phyloP scores from a whole-genome alignment of 257 asterid genomes.

The Nemophila menziesii region DNA sequence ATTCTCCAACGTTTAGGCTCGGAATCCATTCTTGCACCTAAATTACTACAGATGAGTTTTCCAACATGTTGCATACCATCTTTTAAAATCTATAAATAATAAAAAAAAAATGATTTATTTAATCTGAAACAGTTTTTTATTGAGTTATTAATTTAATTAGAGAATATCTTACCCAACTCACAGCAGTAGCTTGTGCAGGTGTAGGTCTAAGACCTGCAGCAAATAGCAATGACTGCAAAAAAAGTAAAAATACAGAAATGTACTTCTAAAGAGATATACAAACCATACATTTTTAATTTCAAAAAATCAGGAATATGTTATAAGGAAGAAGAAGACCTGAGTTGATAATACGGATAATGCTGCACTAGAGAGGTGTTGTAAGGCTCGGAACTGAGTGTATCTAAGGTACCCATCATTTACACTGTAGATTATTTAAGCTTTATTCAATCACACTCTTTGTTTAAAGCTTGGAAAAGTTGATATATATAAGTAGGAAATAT shows the following conservation, averaged over 20 bases:
- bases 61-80: conserved; percentile 99
- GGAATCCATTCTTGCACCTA: conserved; percentile 98
- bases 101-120: too few relatives aligned
- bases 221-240: conserved; percentile 84
- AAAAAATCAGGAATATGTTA: conserved; percentile 6
- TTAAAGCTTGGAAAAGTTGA: not conserved
- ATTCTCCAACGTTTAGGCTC: conserved; percentile 97
- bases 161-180: conserved; percentile 69
- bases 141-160: conserved; percentile 9
- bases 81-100: conserved; percentile 54
- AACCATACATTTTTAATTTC: conserved; percentile 1
- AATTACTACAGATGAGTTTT: conserved; percentile 83
- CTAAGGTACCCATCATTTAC: conserved; percentile 90
- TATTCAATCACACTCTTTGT: not conserved
- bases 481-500: conserved; percentile 5
- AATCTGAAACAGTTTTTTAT: not conserved
- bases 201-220: conserved; percentile 99
- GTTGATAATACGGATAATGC: conserved; percentile 84
- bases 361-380: conserved; percentile 94
- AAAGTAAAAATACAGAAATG: conserved; percentile 32
- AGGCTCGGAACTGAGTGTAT: conserved; percentile 89
- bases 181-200: conserved; percentile 99
- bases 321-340: conserved; percentile 68
- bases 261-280: conserved; percentile 8
- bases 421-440: conserved; percentile 34